These are phyloP conservation scores for Sesbania bispinosa DNA, from an alignment of 306 rosid genomes.

Conservation along the genomic window DNA sequence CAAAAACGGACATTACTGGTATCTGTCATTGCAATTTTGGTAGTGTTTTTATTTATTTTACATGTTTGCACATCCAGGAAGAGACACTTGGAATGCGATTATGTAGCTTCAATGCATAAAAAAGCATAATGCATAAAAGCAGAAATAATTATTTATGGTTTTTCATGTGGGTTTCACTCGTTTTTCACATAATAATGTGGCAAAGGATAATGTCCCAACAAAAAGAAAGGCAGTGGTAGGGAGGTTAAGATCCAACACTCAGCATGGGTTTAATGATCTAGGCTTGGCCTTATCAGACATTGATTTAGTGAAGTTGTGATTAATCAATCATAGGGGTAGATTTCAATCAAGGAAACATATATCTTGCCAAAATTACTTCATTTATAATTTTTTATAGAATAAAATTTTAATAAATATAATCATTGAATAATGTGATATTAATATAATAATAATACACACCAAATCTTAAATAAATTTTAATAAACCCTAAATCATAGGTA, in stretches of 20 bases:
- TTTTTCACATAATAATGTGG: constrained; percentile 28
- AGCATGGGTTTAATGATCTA: constrained; percentile 43
- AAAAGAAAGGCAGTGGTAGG: constrained; percentile 11
- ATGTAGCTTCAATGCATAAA: not conserved
- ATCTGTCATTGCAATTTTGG: not conserved
- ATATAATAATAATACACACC: too few species aligned
- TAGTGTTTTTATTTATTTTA: not conserved
- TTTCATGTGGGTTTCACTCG: constrained; percentile 32
- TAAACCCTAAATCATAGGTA: too few species aligned
- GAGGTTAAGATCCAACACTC: constrained; percentile 55
- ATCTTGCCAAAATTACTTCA: too few species aligned
- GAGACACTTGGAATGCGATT: not conserved
- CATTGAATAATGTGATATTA: too few species aligned
- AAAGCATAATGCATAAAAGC: not conserved
- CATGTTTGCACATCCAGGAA: constrained; percentile 7
- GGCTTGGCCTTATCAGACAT: constrained; percentile 53
- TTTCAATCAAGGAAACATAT: too few species aligned
- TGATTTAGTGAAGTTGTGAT: not conserved
- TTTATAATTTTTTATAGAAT: too few species aligned
- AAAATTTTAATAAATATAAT: too few species aligned
- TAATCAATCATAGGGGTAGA: too few species aligned
- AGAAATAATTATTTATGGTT: constrained; percentile 6
- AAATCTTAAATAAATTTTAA: too few species aligned
- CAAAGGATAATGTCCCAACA: constrained; percentile 12
- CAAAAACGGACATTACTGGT: not conserved